Percentiles rank a stretch among this genome's conserved stretches.
These are phyloP conservation scores for Detonula confervacea DNA, from an alignment of 352 stramenopile genomes.

Conservation along the genomic window DNA sequence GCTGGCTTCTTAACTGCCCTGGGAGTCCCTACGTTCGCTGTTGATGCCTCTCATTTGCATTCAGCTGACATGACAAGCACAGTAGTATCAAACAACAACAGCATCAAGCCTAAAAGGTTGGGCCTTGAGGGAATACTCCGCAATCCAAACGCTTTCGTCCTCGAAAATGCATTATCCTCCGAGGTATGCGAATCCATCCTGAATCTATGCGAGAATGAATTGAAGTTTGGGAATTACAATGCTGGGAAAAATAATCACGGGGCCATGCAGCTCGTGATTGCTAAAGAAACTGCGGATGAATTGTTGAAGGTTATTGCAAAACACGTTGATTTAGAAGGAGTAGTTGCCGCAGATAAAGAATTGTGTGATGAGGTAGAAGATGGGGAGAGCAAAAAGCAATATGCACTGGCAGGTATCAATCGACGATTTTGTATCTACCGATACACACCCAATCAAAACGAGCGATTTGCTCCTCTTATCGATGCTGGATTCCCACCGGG, in stretches of 20 bases:
- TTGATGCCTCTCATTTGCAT: constrained; percentile 27
- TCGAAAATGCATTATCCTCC: constrained; percentile 61
- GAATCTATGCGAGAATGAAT: constrained; percentile 54
- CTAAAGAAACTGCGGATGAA: constrained; percentile 29
- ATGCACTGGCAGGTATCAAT: constrained; percentile 68
- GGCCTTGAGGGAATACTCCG: constrained; percentile 67
- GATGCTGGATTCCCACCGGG: constrained; percentile 83
- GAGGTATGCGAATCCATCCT: constrained; percentile 72
- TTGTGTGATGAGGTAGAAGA: not conserved
- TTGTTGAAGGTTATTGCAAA: constrained; percentile 50
- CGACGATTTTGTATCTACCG: constrained; percentile 76
- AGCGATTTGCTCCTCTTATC: constrained; percentile 82
- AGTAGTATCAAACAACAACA: not conserved
- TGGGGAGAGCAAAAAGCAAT: constrained; percentile 29
- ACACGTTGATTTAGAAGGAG: constrained; percentile 66
- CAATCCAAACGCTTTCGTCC: constrained; percentile 65
- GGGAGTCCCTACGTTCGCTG: constrained; percentile 70
- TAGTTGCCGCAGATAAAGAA: constrained; percentile 50
- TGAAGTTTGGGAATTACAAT: constrained; percentile 73
- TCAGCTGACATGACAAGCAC: not conserved
- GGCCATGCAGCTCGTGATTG: constrained; percentile 63
- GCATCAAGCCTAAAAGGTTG: constrained; percentile 25
- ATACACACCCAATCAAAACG: constrained; percentile 59
- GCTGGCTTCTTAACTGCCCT: constrained; percentile 54
- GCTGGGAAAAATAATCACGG: constrained; percentile 82